Percentiles rank a stretch among this genome's conserved stretches.
Conservation (phyloP, 257 asterid species). For the Cordia subcordata region DNA sequence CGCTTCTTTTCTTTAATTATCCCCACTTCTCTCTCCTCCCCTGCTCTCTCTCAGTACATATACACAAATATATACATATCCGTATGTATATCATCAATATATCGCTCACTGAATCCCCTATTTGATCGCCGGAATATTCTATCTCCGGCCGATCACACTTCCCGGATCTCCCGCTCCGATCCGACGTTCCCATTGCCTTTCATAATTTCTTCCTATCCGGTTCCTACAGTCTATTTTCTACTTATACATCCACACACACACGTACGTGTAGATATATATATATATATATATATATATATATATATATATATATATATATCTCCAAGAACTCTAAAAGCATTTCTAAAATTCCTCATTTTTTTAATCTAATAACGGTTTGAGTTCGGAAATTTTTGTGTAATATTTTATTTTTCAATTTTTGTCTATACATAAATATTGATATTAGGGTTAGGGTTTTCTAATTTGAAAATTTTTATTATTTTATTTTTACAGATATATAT, state of each 20-base stretch:
- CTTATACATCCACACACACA: not conserved
- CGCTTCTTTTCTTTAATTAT: not conserved
- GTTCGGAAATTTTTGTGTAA: no score
- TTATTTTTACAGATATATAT: no score
- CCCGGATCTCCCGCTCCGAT: conserved; percentile 3
- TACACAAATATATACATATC: conserved; percentile 5
- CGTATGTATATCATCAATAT: conserved; percentile 9
- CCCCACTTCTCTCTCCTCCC: conserved; percentile 11
- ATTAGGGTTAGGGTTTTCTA: no score
- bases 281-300: no score
- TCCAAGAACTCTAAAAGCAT: no score
- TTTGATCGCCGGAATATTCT: conserved; percentile 36
- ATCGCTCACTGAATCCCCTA: conserved; percentile 11
- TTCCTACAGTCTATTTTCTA: not conserved
- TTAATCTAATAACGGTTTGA: no score
- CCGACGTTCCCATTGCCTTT: not conserved
- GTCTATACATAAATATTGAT: no score
- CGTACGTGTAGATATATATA: not conserved
- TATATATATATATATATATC: no score
- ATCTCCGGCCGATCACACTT: conserved; percentile 33
- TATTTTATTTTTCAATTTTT: no score
- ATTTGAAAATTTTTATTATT: not conserved
- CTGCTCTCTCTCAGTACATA: conserved; percentile 2
- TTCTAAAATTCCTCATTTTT: no score
- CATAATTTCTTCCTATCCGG: not conserved